Evolutionary conservation across 352 stramenopile genomes (phyloP).

Genomic region (Globisporangium heterothallicum): DNA sequence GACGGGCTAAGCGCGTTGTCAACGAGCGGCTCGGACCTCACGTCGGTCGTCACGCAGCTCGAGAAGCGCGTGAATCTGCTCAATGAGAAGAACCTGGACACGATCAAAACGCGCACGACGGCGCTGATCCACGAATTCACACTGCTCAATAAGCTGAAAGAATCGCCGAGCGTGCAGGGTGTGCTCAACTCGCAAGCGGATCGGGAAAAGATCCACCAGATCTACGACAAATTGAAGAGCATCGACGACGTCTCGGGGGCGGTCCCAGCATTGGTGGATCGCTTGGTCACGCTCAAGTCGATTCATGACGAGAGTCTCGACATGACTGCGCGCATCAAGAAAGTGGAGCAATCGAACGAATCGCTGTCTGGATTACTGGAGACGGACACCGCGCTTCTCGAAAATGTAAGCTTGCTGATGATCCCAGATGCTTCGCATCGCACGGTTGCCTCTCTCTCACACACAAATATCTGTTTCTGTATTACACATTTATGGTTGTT

Average conservation of each 20-base stretch:
- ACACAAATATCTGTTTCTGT: neutral
- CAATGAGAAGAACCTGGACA: conserved; percentile 72
- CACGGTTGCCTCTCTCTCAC: too few relatives aligned
- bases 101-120: conserved; percentile 70
- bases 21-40: conserved; percentile 26
- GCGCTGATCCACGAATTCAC: conserved; percentile 75
- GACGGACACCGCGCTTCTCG: conserved; percentile 53
- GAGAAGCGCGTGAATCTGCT: conserved; percentile 67
- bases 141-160: conserved; percentile 74
- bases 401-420: conserved; percentile 43
- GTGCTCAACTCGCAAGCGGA: conserved; percentile 55
- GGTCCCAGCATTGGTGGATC: conserved; percentile 65
- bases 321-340: conserved; percentile 40
- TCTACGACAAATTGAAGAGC: conserved; percentile 60
- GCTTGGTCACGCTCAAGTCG: conserved; percentile 61
- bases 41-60: conserved; percentile 43
- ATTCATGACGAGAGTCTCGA: conserved; percentile 65
- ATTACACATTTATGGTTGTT: too few relatives aligned
- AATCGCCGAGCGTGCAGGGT: conserved; percentile 53
- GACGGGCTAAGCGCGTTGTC: conserved; percentile 28
- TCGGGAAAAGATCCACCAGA: conserved; percentile 60
- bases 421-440: too few relatives aligned
- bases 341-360: conserved; percentile 58
- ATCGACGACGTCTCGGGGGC: conserved; percentile 53
- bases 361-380: conserved; percentile 52